Base-by-base conservation (phyloP, 2,329 filamentous ascomycete species). In the Aureobasidium subglaciale region DNA sequence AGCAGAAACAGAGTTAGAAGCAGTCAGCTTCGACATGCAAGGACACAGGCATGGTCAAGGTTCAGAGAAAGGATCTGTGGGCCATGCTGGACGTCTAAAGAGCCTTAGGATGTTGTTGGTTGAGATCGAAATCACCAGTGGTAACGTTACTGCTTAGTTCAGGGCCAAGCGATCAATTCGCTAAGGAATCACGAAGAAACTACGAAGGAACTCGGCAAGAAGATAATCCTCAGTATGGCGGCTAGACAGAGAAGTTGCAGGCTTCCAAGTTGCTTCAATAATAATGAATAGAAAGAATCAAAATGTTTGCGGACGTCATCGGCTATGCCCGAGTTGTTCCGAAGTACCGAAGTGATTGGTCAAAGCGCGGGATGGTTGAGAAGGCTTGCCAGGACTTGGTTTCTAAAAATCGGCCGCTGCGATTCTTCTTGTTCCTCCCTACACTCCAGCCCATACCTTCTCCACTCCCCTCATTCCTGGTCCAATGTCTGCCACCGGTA, bases 401-500 rank as follows among this genome's bases (percentile, higher is more conserved):
- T n/a, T 38, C 34, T 49, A 50, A 50, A 50, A 50, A 50, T 50
- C 46, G 27, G 32, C 46, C 16, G 30, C 45, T 16, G 20, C 25
- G 22, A 25, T 34, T 27, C 35, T 35, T 18, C 30, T 50, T 45
- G 42, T 35, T 27, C 55, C 24, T 49, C 43, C n/a, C 43, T 41
- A 20, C 42, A 29, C 41, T 46, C 38, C 34, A 27, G 49, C 35
- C 49, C 38, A 54, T 54, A 54, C 56, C 48, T 45, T 57, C 56
- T 57, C 46, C 56, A 57, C 56, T 57, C 56, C 35, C 16, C 46
- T 24, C 22, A 56, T 22, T 11, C 34, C 45, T 24, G 46, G 24
- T 38, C 29, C 38, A 56, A 70, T 69, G 67, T 63, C 63, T 60
- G 56, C 57, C 54, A 65, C 64, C 32, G 64, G 71, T 55, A 65